phyloP scores from a whole-genome alignment of 1,284 basidiomycete species.

The Mycena citricolor region DNA sequence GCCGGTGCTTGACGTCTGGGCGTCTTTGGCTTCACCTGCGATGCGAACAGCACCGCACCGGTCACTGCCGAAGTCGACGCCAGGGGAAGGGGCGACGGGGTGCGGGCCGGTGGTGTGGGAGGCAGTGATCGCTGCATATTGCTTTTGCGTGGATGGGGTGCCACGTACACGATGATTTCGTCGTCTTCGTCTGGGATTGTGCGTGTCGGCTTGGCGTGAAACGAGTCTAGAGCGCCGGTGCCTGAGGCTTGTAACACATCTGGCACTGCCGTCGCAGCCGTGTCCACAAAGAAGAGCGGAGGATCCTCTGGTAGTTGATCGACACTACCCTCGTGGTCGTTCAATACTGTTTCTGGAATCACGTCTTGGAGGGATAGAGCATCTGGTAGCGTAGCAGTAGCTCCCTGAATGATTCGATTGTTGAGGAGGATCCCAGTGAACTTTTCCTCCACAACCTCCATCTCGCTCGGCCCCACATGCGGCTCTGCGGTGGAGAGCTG shows the following conservation, averaged over 20 bases:
- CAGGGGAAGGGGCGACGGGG: slow-evolving; percentile 22
- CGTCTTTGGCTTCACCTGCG: slow-evolving; percentile 8
- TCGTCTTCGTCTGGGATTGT: slow-evolving; percentile 41
- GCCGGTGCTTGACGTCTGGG: slow-evolving; percentile 10
- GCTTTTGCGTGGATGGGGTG: slow-evolving; percentile 47
- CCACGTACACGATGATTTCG: slow-evolving; percentile 61
- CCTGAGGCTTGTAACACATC: neutral
- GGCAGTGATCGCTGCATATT: slow-evolving; percentile 13
- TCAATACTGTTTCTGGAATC: neutral
- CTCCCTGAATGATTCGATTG: slow-evolving; percentile 5
- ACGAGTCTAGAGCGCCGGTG: slow-evolving; percentile 14
- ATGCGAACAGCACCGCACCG: slow-evolving; percentile 21
- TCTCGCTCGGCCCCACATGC: slow-evolving; percentile 14
- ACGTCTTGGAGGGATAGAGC: neutral
- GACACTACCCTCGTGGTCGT: slow-evolving; percentile 6
- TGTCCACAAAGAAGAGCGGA: slow-evolving; percentile 42
- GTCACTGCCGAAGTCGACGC: slow-evolving; percentile 34
- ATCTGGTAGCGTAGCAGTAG: neutral
- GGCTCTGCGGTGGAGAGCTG: slow-evolving; percentile 34
- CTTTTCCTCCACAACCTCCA: slow-evolving; percentile 36
- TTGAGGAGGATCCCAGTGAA: slow-evolving; percentile 38
- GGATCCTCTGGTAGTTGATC: neutral
- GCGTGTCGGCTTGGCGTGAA: slow-evolving; percentile 18
- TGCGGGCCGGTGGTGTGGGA: slow-evolving; percentile 14
- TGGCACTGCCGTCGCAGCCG: slow-evolving; percentile 32